phyloP scores from a whole-genome alignment of 164 flowering plant genomes.

The Nymphaea colorata region DNA sequence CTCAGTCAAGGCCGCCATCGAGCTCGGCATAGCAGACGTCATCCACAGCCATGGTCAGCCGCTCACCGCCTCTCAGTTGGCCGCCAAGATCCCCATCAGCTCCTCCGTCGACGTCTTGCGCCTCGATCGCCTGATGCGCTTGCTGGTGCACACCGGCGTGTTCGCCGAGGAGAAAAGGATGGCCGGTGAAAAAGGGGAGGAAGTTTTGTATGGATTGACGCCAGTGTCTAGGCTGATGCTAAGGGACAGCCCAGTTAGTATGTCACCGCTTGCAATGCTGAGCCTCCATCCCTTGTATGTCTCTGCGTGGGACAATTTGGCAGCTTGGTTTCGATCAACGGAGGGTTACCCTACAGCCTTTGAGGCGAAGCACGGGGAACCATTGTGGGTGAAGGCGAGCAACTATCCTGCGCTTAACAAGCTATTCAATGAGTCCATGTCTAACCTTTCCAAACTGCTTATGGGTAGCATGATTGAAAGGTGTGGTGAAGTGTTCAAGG shows the following conservation, averaged over 20 bases:
- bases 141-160: constrained; percentile 13
- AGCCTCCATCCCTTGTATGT: too few relatives aligned
- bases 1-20: constrained; percentile 6
- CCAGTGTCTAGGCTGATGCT: background rate
- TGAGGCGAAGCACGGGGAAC: too few relatives aligned
- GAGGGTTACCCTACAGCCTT: too few relatives aligned
- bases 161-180: constrained; percentile 3
- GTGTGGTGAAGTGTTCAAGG: constrained; percentile 8
- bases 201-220: background rate
- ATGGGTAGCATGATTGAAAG: constrained; percentile 6
- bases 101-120: constrained; percentile 4
- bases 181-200: background rate
- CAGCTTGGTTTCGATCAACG: too few relatives aligned
- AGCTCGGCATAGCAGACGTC: constrained; percentile 30
- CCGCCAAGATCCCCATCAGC: constrained; percentile 5
- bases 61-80: constrained; percentile 20
- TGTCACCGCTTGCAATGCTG: too few relatives aligned
- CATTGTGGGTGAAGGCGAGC: too few relatives aligned
- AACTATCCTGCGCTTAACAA: background rate
- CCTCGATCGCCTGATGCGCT: constrained; percentile 22
- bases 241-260: too few relatives aligned
- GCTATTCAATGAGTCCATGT: constrained; percentile 23
- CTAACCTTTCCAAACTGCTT: constrained; percentile 9
- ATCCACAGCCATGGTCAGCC: constrained; percentile 29
- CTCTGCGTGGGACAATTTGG: too few relatives aligned